These are phyloP conservation scores for Paraphoma sp. DNA, from an alignment of 2,329 filamentous ascomycete genomes.

Conservation along the genomic window DNA sequence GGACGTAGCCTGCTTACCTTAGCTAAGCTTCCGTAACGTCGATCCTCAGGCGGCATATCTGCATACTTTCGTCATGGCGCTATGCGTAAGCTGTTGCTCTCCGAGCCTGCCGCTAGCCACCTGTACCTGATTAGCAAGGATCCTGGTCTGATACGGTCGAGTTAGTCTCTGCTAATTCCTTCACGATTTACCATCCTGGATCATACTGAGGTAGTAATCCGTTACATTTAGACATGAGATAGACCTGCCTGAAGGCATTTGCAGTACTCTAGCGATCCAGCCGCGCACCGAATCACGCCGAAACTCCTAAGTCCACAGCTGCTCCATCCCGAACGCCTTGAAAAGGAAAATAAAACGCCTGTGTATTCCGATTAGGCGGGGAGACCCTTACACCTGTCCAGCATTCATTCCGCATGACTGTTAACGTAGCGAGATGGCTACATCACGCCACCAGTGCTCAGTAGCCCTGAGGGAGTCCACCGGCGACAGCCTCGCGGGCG, in stretches of 20 bases:
- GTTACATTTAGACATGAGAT: neutral
- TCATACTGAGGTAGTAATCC: neutral
- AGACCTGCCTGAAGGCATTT: neutral
- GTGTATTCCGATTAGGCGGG: too few relatives aligned
- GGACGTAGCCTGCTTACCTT: neutral
- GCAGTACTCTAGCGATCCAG: neutral
- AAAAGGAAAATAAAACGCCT: neutral
- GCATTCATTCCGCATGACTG: neutral
- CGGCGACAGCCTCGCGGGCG: conserved; percentile 24
- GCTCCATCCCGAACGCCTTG: conserved; percentile 3
- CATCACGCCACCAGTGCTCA: neutral
- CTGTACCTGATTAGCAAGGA: neutral
- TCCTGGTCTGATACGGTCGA: neutral
- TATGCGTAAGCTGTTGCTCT: neutral
- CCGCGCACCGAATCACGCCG: conserved; percentile 1
- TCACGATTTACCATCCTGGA: neutral
- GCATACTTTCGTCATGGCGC: neutral
- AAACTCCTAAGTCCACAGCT: conserved; percentile 5
- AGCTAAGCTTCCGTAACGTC: neutral
- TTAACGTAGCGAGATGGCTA: neutral
- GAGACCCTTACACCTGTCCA: neutral
- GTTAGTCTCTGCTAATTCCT: neutral
- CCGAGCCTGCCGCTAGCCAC: neutral
- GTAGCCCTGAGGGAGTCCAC: conserved; percentile 25
- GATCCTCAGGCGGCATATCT: neutral